A percentile compares a stretch with the other conserved stretches of the same genome.
phyloP scores from a whole-genome alignment of 306 rosid species.

The Fragaria ananassa region DNA sequence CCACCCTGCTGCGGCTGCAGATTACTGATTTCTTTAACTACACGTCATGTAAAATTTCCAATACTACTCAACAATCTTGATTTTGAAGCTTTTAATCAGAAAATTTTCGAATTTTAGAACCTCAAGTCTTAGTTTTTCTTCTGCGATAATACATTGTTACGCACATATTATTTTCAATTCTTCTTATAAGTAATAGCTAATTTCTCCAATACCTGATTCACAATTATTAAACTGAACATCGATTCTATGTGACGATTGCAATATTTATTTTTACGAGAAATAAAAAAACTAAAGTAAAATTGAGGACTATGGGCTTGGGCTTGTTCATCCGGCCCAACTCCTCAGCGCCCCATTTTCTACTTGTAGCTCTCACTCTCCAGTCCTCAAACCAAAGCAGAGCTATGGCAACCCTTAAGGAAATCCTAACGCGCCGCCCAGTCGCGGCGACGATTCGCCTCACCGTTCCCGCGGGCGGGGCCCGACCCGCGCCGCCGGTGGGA shows the following conservation, averaged over 20 bases:
- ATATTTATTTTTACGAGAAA: too few species aligned
- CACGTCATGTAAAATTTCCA: constrained; percentile 13
- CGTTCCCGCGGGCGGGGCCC: constrained; percentile 70
- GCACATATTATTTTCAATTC: too few species aligned
- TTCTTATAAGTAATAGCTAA: too few species aligned
- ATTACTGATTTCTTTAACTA: constrained; percentile 27
- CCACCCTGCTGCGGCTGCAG: neutral
- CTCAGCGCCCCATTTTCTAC: neutral
- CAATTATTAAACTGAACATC: neutral
- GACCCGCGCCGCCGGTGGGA: constrained; percentile 72
- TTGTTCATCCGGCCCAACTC: neutral
- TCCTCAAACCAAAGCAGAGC: neutral
- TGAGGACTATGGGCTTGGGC: neutral
- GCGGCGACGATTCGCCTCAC: constrained; percentile 72
- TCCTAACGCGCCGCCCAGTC: constrained; percentile 60
- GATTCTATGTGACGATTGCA: neutral
- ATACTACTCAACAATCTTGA: constrained; percentile 8
- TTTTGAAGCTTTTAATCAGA: constrained; percentile 15
- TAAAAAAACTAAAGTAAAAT: neutral
- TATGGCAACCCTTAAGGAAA: constrained; percentile 71
- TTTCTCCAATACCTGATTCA: too few species aligned
- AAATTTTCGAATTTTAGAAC: neutral
- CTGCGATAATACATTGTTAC: too few species aligned
- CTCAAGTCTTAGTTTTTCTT: too few species aligned
- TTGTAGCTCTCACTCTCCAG: neutral